These are phyloP conservation scores for Chytriomyces hyalinus DNA, from an alignment of 192 early-diverging fungal species.

Conservation along the genomic window DNA sequence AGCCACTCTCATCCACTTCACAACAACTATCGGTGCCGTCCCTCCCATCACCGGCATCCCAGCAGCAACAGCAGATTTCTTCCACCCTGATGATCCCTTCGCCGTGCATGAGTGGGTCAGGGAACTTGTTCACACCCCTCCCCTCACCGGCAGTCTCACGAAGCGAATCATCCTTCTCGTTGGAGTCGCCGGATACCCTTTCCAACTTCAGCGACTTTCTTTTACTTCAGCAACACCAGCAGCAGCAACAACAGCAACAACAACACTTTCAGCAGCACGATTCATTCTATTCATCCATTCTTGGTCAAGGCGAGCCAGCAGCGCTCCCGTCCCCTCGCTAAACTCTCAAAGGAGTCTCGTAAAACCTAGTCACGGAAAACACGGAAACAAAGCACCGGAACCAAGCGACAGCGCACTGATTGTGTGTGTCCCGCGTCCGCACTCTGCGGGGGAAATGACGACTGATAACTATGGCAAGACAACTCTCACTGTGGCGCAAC, in stretches of 20 bases:
- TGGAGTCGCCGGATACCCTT: not conserved
- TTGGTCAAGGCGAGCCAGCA: slow-evolving; percentile 40
- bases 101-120: not conserved
- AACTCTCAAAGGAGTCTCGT: slow-evolving; percentile 7
- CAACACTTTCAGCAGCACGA: not conserved
- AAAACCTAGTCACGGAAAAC: not conserved
- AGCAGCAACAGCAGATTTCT: not conserved
- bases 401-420: too few relatives aligned
- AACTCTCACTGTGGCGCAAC: not conserved
- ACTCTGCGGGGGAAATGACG: not conserved
- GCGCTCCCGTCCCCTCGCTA: slow-evolving; percentile 19
- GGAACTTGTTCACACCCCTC: not conserved
- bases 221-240: not conserved
- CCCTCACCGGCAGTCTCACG: slow-evolving; percentile 8
- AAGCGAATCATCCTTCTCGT: not conserved
- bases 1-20: not conserved
- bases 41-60: not conserved
- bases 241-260: not conserved
- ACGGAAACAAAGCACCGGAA: too few relatives aligned
- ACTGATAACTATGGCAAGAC: not conserved
- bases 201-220: not conserved
- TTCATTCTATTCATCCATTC: slow-evolving; percentile 15
- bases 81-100: not conserved
- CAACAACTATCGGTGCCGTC: not conserved
- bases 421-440: not conserved